Percentiles rank a stretch among this genome's conserved stretches.
phyloP scores from a whole-genome alignment of 257 asterid genomes.

The Gentiana macrophylla region DNA sequence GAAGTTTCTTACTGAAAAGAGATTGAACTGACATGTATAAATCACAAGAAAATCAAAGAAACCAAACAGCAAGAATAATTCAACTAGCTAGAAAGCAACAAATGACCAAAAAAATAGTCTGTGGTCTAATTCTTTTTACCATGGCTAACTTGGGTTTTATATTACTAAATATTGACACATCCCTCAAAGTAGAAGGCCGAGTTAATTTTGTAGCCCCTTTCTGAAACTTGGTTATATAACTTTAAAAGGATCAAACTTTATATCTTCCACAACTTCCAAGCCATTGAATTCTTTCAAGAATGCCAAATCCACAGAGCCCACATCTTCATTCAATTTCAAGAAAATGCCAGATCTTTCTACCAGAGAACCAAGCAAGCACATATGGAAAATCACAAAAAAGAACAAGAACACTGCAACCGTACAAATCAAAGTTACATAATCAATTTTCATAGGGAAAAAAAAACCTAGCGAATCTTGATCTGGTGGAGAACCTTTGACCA shows the following conservation, averaged over 20 bases:
- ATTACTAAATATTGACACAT: conserved; percentile 42
- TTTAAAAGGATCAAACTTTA: conserved; percentile 47
- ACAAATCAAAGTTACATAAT: conserved; percentile 49
- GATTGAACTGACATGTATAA: neutral
- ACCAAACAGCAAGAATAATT: conserved; percentile 6
- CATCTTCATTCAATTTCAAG: conserved; percentile 15
- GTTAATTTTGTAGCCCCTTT: conserved; percentile 25
- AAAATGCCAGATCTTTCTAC: conserved; percentile 30
- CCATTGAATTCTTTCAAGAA: conserved; percentile 38
- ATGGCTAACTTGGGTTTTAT: conserved; percentile 68
- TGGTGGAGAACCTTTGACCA: conserved; percentile 33
- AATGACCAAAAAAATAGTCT: neutral
- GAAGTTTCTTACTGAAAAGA: neutral
- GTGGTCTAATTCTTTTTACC: conserved; percentile 28
- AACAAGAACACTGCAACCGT: conserved; percentile 46
- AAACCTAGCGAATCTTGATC: conserved; percentile 80
- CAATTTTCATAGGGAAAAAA: conserved; percentile 38
- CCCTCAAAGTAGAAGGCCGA: conserved; percentile 29
- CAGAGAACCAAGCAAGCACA: conserved; percentile 49
- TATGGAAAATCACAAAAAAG: conserved; percentile 52
- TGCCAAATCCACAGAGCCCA: conserved; percentile 26
- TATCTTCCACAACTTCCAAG: conserved; percentile 69
- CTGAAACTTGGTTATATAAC: conserved; percentile 39
- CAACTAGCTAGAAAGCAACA: neutral
- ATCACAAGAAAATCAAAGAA: neutral